Evolutionary conservation across 768 basidiomycete genomes (phyloP), one percentile per base, ranked within the genome.

Genomic region (Hemileccinum impolitum): DNA sequence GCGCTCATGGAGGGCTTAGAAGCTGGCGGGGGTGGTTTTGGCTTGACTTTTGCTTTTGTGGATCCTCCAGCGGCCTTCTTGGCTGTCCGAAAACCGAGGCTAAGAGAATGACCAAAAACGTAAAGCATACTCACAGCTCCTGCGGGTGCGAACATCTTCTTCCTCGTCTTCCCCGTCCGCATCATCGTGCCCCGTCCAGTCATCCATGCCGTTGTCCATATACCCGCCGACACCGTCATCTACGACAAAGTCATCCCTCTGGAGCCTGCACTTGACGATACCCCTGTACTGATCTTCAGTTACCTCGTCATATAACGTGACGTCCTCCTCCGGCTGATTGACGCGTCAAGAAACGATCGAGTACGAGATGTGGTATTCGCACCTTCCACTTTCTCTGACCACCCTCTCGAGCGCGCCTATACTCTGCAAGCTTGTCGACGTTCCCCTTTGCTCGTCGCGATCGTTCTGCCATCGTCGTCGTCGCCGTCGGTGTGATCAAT

Each of bases 121-220:
- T 4, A 8, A 44, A 15, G 17, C 21, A 56, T 12, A 62, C 74
- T 47, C 49, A 75, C 77, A 54, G 60, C 71, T 76, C 62, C 68
- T 74, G 59, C 70, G 74, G 51, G 56, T 70, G 6, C 47, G 52
- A 6, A 42, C n/a, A 19, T 57, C 51, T 26, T 71, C 68, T 5
- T 70, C 70, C 15, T 67, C 83, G 36, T 79, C 79, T 45, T 81
- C 82, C 9, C 71, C 72, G 13, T 84, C 79, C 7, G 77, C 75
- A 40, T 78, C 74, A 25, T 77, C 74, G 9, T 73, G 79, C 23
- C 76, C 78, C 28, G 78, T 80, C 86, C 91, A 97, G 61, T 95
- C 94, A 50, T 98, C 96, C 84, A 93, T 85, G 5, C 96, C 96
- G 62, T 96, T 91, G 72, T 99, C 96, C 65, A 87, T 84, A 60